These are phyloP conservation scores for Colletotrichum incanum DNA, from an alignment of 2,329 filamentous ascomycete genomes.

Conservation along the genomic window DNA sequence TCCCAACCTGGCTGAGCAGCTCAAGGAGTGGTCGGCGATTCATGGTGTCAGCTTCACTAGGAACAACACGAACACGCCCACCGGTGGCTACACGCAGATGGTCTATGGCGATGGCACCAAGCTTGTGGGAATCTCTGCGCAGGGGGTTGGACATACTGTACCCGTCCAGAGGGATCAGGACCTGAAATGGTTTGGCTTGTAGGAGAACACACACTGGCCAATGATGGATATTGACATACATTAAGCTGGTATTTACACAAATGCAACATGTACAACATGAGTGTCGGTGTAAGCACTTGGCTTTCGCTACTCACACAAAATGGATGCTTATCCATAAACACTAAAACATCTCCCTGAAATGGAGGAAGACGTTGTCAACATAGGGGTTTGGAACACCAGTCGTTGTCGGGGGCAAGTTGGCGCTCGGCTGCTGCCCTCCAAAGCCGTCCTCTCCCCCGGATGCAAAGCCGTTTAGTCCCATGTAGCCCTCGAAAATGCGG, in stretches of 20 bases:
- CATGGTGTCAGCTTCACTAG: slow-evolving; percentile 45
- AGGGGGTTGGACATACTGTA: slow-evolving; percentile 52
- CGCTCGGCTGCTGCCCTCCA: slow-evolving; percentile 45
- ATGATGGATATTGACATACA: not conserved
- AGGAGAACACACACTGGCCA: not conserved
- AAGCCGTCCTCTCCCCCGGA: slow-evolving; percentile 48
- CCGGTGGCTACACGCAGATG: slow-evolving; percentile 51
- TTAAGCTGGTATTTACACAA: not conserved
- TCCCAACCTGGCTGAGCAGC: slow-evolving; percentile 43
- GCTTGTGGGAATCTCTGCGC: slow-evolving; percentile 50
- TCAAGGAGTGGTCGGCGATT: slow-evolving; percentile 46
- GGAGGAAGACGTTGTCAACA: slow-evolving; percentile 54
- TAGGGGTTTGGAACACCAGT: slow-evolving; percentile 44
- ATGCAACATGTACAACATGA: slow-evolving; percentile 15
- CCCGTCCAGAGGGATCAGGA: slow-evolving; percentile 46
- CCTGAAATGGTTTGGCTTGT: slow-evolving; percentile 45
- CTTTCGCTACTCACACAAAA: not conserved
- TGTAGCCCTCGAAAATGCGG: slow-evolving; percentile 60
- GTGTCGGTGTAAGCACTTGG: slow-evolving; percentile 4
- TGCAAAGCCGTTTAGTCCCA: slow-evolving; percentile 55
- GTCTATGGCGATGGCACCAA: slow-evolving; percentile 53
- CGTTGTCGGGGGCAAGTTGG: slow-evolving; percentile 43
- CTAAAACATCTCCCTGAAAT: slow-evolving; percentile 58
- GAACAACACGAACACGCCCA: slow-evolving; percentile 49
- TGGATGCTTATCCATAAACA: too few relatives aligned